Percentiles rank a stretch among this genome's conserved stretches.
Evolutionary conservation across 108 stramenopile species (phyloP).

Genomic region (Cyclostephanos tholiformis): DNA sequence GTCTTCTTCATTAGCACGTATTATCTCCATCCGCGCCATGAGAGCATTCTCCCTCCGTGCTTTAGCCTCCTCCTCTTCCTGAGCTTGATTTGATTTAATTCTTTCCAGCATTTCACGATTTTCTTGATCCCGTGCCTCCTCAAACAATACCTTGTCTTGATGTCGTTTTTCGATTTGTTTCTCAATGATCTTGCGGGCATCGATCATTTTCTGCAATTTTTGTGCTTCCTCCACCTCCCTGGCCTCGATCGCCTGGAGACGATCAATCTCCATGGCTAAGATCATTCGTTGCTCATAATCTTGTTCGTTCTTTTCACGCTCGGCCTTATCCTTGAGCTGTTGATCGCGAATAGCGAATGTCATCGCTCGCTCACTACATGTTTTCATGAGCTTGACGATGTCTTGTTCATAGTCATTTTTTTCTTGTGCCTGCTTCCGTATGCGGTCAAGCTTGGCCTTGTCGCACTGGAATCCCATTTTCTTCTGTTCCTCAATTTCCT

Average conservation of each 20-base stretch:
- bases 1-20: constrained; percentile 70
- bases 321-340: constrained; percentile 72
- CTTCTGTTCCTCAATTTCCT: constrained; percentile 59
- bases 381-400: constrained; percentile 71
- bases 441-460: constrained; percentile 55
- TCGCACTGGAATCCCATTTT: constrained; percentile 45
- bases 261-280: constrained; percentile 73
- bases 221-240: constrained; percentile 64
- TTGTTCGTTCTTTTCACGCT: constrained; percentile 53
- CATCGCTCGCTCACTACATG: constrained; percentile 68
- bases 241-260: constrained; percentile 63
- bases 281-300: constrained; percentile 77
- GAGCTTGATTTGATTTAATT: constrained; percentile 56
- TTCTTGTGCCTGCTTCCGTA: constrained; percentile 68
- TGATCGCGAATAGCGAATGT: constrained; percentile 83
- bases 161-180: constrained; percentile 71
- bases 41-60: constrained; percentile 33
- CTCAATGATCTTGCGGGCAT: constrained; percentile 73
- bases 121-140: constrained; percentile 83
- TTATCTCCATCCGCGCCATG: constrained; percentile 57
- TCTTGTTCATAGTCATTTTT: constrained; percentile 69
- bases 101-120: constrained; percentile 63
- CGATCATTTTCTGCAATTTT: constrained; percentile 62
- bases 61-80: constrained; percentile 59
- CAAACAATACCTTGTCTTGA: constrained; percentile 55